phyloP scores from a whole-genome alignment of 2,329 filamentous ascomycete genomes.

The Nigrospora osmanthi region DNA sequence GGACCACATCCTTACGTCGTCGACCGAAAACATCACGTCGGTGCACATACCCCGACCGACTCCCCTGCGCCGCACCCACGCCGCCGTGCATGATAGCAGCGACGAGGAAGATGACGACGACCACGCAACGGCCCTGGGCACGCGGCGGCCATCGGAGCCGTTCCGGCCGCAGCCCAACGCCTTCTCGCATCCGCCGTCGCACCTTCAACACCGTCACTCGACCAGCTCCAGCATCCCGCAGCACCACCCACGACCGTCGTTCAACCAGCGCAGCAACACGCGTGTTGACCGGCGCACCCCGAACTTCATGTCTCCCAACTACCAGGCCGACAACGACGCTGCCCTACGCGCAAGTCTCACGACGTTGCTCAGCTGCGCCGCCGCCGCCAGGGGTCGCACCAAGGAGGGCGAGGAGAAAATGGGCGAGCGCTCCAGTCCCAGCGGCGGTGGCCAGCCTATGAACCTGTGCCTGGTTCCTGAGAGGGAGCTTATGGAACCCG shows the following conservation, averaged over 20 bases:
- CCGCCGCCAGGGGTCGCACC: constrained; percentile 74
- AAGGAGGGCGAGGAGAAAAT: constrained; percentile 46
- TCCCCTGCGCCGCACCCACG: constrained; percentile 26
- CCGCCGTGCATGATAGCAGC: constrained; percentile 33
- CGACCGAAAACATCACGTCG: constrained; percentile 41
- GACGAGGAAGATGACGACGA: constrained; percentile 55
- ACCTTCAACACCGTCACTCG: constrained; percentile 40
- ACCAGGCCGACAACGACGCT: constrained; percentile 86
- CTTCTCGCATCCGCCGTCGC: constrained; percentile 72
- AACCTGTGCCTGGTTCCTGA: constrained; percentile 53
- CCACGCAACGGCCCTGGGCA: constrained; percentile 73
- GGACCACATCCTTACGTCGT: constrained; percentile 57
- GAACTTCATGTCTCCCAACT: constrained; percentile 64
- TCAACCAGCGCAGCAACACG: constrained; percentile 39
- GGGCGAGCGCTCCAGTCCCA: constrained; percentile 31
- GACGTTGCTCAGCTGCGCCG: constrained; percentile 88
- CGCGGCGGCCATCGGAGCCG: constrained; percentile 36
- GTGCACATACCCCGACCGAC: constrained; percentile 20
- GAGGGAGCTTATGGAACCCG: constrained; percentile 44
- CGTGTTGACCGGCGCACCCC: constrained; percentile 36
- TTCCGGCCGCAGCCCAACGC: constrained; percentile 90
- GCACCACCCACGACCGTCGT: constrained; percentile 41
- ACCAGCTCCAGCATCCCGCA: constrained; percentile 38
- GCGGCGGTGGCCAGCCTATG: constrained; percentile 42
- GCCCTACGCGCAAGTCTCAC: constrained; percentile 89